Evolutionary conservation across 345 rosid species (phyloP).

Genomic region (Crucihimalaya himalaica): DNA sequence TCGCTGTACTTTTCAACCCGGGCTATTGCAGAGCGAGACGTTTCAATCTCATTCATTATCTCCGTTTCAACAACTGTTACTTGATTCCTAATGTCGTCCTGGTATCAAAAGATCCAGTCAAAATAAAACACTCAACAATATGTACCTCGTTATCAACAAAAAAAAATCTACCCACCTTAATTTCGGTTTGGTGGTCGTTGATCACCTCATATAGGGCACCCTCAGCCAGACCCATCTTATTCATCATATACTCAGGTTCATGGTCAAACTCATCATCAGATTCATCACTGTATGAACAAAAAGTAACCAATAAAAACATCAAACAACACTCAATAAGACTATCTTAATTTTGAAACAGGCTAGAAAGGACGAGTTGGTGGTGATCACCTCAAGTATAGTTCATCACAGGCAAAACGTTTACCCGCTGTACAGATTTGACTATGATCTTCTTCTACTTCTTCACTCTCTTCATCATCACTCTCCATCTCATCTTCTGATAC

Average conservation of each 20-base stretch:
- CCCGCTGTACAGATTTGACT: constrained; percentile 37
- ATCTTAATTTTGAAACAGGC: not conserved
- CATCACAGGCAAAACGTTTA: constrained; percentile 53
- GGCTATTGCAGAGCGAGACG: constrained; percentile 52
- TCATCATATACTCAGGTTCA: constrained; percentile 52
- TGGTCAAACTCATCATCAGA: constrained; percentile 53
- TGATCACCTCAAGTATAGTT: constrained; percentile 56
- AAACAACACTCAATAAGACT: not conserved
- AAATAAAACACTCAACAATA: not conserved
- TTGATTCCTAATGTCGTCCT: constrained; percentile 82
- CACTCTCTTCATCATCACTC: constrained; percentile 40
- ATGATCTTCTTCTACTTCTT: constrained; percentile 41
- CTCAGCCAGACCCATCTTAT: constrained; percentile 57
- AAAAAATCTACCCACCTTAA: constrained; percentile 51
- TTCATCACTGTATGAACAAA: constrained; percentile 48
- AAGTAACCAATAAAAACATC: constrained; percentile 11
- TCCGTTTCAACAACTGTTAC: constrained; percentile 61
- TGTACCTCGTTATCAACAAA: not conserved
- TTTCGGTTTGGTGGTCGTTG: constrained; percentile 55
- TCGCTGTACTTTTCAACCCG: constrained; percentile 65
- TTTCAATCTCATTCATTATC: constrained; percentile 54
- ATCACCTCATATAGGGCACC: constrained; percentile 57
- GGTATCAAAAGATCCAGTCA: constrained; percentile 27
- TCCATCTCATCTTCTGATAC: constrained; percentile 62
- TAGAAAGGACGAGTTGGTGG: not conserved